Evolutionary conservation across 257 asterid genomes (phyloP).

Genomic region (Solanum stenotomum): DNA sequence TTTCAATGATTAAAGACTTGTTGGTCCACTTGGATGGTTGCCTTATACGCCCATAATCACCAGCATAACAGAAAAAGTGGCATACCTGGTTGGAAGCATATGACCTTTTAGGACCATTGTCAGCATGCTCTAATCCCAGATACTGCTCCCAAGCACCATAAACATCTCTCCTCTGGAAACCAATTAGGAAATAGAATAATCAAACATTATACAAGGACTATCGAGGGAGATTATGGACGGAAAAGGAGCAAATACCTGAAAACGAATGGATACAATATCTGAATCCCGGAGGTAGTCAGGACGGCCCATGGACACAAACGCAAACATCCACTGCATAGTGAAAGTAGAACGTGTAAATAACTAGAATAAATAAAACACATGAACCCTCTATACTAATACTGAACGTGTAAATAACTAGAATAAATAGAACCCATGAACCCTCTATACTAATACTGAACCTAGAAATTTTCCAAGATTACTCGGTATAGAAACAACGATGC

Average conservation of each 20-base stretch:
- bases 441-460: not conserved
- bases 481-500: not conserved
- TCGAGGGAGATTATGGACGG: not conserved
- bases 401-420: not conserved
- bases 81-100: conserved; percentile 52
- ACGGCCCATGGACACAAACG: conserved; percentile 56
- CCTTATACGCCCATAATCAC: not conserved
- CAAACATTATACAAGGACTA: not conserved
- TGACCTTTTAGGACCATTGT: conserved; percentile 60
- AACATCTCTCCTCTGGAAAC: conserved; percentile 53
- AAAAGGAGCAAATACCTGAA: conserved; percentile 37
- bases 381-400: not conserved
- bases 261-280: conserved; percentile 55
- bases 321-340: conserved; percentile 61
- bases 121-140: conserved; percentile 76
- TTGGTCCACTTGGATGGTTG: not conserved
- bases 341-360: not conserved
- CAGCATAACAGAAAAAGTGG: not conserved
- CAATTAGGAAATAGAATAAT: not conserved
- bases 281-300: conserved; percentile 73
- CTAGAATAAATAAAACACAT: not conserved
- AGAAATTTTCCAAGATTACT: not conserved
- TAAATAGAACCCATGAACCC: not conserved
- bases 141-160: conserved; percentile 85
- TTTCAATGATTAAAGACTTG: not conserved